phyloP scores from a whole-genome alignment of 1,139 yeast genomes.

The Yamadazyma diospyri region DNA sequence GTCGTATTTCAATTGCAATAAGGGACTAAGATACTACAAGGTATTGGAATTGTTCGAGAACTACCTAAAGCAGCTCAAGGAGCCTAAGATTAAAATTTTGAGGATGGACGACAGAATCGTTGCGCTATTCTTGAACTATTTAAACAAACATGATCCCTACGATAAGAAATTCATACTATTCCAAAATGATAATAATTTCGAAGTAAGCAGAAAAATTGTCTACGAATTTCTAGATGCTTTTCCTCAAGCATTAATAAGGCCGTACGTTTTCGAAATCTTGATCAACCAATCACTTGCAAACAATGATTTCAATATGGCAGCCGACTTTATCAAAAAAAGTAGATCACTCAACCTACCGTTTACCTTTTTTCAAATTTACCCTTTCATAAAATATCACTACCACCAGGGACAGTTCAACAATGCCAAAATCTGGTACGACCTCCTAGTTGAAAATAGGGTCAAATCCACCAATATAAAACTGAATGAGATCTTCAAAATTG shows the following conservation, averaged over 20 bases:
- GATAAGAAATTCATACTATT: slow-evolving; percentile 19
- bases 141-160: slow-evolving; percentile 23
- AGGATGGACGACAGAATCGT: slow-evolving; percentile 26
- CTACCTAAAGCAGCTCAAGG: slow-evolving; percentile 3
- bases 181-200: slow-evolving; percentile 20
- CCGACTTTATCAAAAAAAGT: slow-evolving; percentile 24
- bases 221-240: slow-evolving; percentile 20
- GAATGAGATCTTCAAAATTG: slow-evolving; percentile 30
- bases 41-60: slow-evolving; percentile 6
- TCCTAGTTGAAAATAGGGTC: slow-evolving; percentile 32
- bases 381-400: slow-evolving; percentile 38
- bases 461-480: slow-evolving; percentile 22
- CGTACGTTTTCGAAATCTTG: slow-evolving; percentile 29
- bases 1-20: slow-evolving; percentile 4
- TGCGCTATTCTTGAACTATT: slow-evolving; percentile 25
- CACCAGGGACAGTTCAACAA: slow-evolving; percentile 24
- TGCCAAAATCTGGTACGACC: slow-evolving; percentile 40
- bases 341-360: slow-evolving; percentile 28
- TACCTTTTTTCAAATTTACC: slow-evolving; percentile 40
- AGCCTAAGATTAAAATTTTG: slow-evolving; percentile 6
- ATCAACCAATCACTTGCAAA: slow-evolving; percentile 27
- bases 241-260: slow-evolving; percentile 14
- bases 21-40: slow-evolving; percentile 1
- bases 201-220: slow-evolving; percentile 27
- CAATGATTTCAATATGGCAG: slow-evolving; percentile 35